Evolutionary conservation across 305 asterid genomes (phyloP), one percentile per base, ranked within the genome.

Genomic region (Fraxinus dipetala): DNA sequence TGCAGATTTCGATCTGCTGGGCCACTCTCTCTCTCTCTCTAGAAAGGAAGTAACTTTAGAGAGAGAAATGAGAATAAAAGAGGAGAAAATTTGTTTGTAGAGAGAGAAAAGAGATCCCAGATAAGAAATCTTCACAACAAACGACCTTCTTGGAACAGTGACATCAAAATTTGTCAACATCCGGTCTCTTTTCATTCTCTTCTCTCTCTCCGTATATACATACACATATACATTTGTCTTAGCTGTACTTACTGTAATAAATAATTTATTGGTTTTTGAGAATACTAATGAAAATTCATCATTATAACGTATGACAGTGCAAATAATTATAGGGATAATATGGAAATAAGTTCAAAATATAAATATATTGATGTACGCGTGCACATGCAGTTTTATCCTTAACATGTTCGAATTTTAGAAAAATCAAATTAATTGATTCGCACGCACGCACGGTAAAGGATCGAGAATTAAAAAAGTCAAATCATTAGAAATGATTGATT

Each of bases 101-200:
- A 56, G 67, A 56, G 28, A 56, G 67, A 56, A 0, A 54, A 80
- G 89, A 87, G 83, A 85, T 87, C 87, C 88, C 88, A 86, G 87
- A 87, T 73, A 84, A 86, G 87, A 81, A 86, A 82, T 81, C 87
- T 87, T 78, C 87, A 87, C 87, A 93, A 92, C 95, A 86, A 91
- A 89, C 89, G 93, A 54, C 63, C 10, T n/a, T n/a, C 63, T n/a
- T 54, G 63, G 59, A 92, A 93, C 94, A 91, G 94, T 90, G 98
- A 90, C 93, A 89, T 87, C 85, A 86, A 87, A 84, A 82, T 87
- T 89, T 89, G 90, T 89, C 92, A 89, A 89, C 89, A 85, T 89
- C 89, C 86, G 89, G 89, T 85, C 90, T 81, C 85, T 81, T 85
- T 89, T 85, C 77, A 89, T 87, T 84, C 85, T 76, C 83, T 73